A percentile compares a stretch with the other conserved stretches of the same genome.
Conservation (phyloP, 148 eudicot species). For the Heliamphora exappendiculata region DNA sequence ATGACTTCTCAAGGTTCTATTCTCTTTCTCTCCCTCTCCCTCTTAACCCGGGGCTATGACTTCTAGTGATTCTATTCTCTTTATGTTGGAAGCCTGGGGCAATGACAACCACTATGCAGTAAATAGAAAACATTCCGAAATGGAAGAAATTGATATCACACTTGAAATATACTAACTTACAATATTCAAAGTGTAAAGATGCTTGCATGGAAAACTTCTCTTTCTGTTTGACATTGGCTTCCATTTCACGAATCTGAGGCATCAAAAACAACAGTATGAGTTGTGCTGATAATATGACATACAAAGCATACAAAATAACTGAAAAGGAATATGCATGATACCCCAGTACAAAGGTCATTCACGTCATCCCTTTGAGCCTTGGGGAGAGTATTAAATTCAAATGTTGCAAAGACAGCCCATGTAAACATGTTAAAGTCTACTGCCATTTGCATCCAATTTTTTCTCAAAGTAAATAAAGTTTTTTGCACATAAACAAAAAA, state of each 20-base stretch:
- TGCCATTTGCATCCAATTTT: neutral
- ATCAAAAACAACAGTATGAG: neutral
- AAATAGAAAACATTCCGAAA: neutral
- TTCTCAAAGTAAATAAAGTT: neutral
- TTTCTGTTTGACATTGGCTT: slow-evolving; percentile 53
- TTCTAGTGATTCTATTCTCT: too few species aligned
- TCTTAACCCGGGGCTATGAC: too few species aligned
- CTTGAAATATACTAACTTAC: slow-evolving; percentile 26
- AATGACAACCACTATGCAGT: too few species aligned
- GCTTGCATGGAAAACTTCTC: slow-evolving; percentile 58
- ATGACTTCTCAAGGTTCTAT: too few species aligned
- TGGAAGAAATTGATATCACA: neutral
- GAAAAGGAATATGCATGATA: neutral
- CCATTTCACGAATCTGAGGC: slow-evolving; percentile 73
- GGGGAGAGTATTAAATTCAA: neutral
- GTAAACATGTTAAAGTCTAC: neutral
- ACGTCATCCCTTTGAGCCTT: neutral
- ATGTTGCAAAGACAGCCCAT: neutral
- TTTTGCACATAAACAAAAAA: neutral
- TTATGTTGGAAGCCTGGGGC: too few species aligned
- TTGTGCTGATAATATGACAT: neutral
- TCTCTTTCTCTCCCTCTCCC: too few species aligned
- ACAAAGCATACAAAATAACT: neutral
- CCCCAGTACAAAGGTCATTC: neutral
- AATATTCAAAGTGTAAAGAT: slow-evolving; percentile 40